Percentiles rank a stretch among this genome's conserved stretches.
phyloP scores from a whole-genome alignment of 345 rosid genomes.

The Murraya koenigii region DNA sequence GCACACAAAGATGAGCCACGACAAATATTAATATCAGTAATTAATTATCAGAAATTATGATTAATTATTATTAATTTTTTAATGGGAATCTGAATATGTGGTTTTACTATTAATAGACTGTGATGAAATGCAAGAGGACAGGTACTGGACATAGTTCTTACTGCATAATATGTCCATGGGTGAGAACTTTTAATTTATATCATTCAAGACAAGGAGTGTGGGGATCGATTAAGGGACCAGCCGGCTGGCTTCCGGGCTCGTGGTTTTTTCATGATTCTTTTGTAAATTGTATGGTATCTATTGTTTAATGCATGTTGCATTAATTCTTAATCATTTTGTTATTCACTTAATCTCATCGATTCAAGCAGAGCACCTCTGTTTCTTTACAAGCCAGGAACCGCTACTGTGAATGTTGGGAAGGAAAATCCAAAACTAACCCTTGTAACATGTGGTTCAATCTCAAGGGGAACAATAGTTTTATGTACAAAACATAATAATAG shows the following conservation, averaged over 20 bases:
- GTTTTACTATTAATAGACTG: background rate
- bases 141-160: too few species aligned
- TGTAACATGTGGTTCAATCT: background rate
- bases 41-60: background rate
- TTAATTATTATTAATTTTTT: background rate
- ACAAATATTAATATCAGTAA: background rate
- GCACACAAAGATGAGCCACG: slow-evolving; percentile 14
- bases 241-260: slow-evolving; percentile 10
- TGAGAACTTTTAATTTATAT: too few species aligned
- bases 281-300: background rate
- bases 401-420: background rate
- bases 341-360: background rate
- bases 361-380: background rate
- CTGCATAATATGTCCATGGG: too few species aligned
- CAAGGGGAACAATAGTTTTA: background rate
- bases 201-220: slow-evolving; percentile 24
- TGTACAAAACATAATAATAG: background rate
- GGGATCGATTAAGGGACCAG: slow-evolving; percentile 14
- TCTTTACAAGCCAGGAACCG: background rate
- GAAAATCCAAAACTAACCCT: background rate
- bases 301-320: background rate
- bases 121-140: slow-evolving; percentile 2
- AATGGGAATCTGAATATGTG: too few species aligned
- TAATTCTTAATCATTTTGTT: background rate
- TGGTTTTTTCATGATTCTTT: slow-evolving; percentile 7